Evolutionary conservation across 331 rosid genomes (phyloP).

Genomic region (Acacia pycnantha): DNA sequence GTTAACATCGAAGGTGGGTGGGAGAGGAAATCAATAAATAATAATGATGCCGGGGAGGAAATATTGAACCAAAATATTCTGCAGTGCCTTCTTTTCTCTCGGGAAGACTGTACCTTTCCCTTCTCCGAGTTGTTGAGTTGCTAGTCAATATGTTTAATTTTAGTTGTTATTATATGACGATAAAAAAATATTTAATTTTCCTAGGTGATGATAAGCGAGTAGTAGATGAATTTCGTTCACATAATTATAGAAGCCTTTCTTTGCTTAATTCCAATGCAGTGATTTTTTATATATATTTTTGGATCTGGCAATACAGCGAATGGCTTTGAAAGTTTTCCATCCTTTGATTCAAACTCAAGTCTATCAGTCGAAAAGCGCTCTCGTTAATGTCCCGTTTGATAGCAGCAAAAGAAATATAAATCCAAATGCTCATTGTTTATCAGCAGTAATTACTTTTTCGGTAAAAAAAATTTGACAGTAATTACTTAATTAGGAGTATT

Average conservation of each 20-base stretch:
- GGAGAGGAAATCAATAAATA: background rate
- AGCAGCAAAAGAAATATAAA: too few species aligned
- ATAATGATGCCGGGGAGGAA: background rate
- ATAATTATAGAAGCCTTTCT: background rate
- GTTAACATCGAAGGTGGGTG: background rate
- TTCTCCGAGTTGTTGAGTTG: background rate
- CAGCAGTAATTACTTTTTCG: too few species aligned
- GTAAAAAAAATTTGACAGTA: too few species aligned
- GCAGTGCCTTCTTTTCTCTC: background rate
- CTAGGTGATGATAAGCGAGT: background rate
- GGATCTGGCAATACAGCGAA: background rate
- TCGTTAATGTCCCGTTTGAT: too few species aligned
- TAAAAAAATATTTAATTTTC: background rate
- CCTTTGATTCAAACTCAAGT: background rate
- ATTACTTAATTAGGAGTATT: background rate
- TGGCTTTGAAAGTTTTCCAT: background rate
- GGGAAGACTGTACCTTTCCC: background rate
- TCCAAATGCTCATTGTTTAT: too few species aligned
- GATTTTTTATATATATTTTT: background rate
- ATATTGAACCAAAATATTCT: background rate
- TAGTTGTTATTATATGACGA: background rate
- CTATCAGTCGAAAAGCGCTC: background rate
- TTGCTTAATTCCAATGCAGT: background rate
- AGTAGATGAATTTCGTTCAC: background rate
- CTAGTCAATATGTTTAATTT: background rate